Base-by-base conservation (phyloP, 2,329 filamentous ascomycete genomes). In the Claviceps maximensis region DNA sequence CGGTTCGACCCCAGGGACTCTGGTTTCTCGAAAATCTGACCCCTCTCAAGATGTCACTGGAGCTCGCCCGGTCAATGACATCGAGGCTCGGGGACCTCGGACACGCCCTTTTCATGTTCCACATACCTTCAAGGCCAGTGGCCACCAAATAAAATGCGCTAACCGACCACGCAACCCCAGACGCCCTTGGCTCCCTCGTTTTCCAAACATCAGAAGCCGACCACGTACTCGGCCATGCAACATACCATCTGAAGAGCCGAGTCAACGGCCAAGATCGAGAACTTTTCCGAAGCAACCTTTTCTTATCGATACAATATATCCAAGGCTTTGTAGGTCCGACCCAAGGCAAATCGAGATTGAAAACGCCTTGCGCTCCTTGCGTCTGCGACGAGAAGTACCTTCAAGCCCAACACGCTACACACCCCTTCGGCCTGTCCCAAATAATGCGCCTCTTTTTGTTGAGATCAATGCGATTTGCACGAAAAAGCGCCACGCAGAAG, bases 401-500 rank as follows among this genome's bases (percentile, higher is more conserved):
- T 7, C 47, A 8, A 31, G 12, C 25, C 17, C 49, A 21, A 44
- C 2, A 38, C 15, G 29, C 8, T 17, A 23, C 7, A 9, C 15
- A 49, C 4, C n/a, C 17, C 47, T 38, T 40, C 45, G 42, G 13
- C 31, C 51, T 15, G 15, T 27, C n/a, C n/a, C 29, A 19, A 40
- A 44, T 45, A 21, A 48, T 38, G 33, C 17, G 38, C 42, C 55
- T 23, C 50, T 50, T 9, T 51, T 56, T 42, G 51, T 58, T 45
- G 51, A 54, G 44, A 59, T 61, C 60, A 58, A 65, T 66, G 64
- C 62, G 56, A 60, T 47, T 55, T 54, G 54, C 49, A 61, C 61
- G 49, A 62, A 56, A 57, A 66, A 67, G 54, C 63, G 64, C 53
- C 58, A 51, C 52, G 62, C 65, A 51, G 48, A 64, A 58, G 56